These are phyloP conservation scores for Leccinum fibrillosum DNA, from an alignment of 768 basidiomycete species.

Conservation along the genomic window DNA sequence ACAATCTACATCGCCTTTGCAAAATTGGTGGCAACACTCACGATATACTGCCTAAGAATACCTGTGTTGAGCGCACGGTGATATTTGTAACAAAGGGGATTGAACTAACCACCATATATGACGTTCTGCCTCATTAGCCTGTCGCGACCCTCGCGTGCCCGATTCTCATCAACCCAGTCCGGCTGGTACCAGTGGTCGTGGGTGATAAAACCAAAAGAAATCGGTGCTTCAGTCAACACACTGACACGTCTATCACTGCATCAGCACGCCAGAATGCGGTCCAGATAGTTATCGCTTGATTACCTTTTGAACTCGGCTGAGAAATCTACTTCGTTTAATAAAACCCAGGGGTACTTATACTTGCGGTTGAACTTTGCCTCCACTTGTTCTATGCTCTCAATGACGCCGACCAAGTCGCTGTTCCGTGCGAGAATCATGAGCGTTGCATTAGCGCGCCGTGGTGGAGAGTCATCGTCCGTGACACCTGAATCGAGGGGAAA, in stretches of 20 bases:
- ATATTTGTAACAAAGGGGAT: not conserved
- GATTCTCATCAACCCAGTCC: conserved; percentile 66
- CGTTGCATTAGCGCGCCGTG: conserved; percentile 51
- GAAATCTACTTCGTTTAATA: conserved; percentile 62
- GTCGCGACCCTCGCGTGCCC: conserved; percentile 49
- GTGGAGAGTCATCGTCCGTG: not conserved
- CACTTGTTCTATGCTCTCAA: conserved; percentile 49
- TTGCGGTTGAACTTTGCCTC: conserved; percentile 59
- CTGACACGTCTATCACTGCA: conserved; percentile 29
- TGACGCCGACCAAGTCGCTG: conserved; percentile 41
- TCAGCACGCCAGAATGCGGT: not conserved
- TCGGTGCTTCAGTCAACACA: conserved; percentile 39
- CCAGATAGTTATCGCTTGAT: not conserved
- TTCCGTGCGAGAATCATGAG: conserved; percentile 55
- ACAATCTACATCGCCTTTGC: not conserved
- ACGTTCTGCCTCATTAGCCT: conserved; percentile 48
- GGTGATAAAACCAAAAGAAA: conserved; percentile 57
- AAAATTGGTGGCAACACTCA: conserved; percentile 21
- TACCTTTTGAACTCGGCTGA: conserved; percentile 49
- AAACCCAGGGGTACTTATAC: conserved; percentile 59
- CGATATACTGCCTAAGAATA: conserved; percentile 42
- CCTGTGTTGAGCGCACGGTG: not conserved
- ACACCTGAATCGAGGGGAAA: conserved; percentile 1
- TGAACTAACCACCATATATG: conserved; percentile 46
- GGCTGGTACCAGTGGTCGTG: conserved; percentile 69